Percentiles rank a stretch among this genome's conserved stretches.
phyloP scores from a whole-genome alignment of 345 rosid genomes.

The Limnanthes douglasii region DNA sequence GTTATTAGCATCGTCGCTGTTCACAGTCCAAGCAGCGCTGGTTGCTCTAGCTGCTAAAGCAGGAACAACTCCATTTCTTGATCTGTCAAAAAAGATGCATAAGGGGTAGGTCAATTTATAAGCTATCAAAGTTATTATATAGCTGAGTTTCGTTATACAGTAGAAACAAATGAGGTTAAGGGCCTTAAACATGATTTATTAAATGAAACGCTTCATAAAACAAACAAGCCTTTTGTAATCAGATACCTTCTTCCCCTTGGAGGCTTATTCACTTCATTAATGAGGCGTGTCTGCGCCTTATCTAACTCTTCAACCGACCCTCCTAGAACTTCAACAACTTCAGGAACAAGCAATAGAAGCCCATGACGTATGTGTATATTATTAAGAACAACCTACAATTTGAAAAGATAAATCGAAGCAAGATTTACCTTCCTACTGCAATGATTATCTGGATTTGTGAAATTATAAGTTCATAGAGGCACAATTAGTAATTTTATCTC shows the following conservation, averaged over 20 bases:
- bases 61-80: constrained; percentile 42
- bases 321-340: constrained; percentile 66
- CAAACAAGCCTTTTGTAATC: too few species aligned
- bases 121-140: too few species aligned
- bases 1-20: constrained; percentile 17
- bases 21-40: constrained; percentile 62
- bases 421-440: too few species aligned
- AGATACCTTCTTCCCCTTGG: constrained; percentile 88
- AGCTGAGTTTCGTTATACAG: too few species aligned
- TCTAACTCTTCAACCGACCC: constrained; percentile 76
- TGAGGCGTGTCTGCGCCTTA: constrained; percentile 53
- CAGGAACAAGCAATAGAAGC: constrained; percentile 80
- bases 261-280: constrained; percentile 76
- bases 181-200: too few species aligned
- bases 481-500: too few species aligned
- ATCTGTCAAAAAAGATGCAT: constrained; percentile 32
- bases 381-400: constrained; percentile 24
- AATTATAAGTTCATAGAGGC: too few species aligned
- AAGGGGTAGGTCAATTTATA: too few species aligned
- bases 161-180: too few species aligned
- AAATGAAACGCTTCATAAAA: too few species aligned
- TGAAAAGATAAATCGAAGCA: too few species aligned
- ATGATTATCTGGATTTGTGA: too few species aligned
- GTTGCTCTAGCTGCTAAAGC: constrained; percentile 74
- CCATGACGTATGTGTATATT: constrained; percentile 70